These are phyloP conservation scores for Wickerhamiella sergipiensis DNA, from an alignment of 805 yeast genomes.

Conservation along the genomic window DNA sequence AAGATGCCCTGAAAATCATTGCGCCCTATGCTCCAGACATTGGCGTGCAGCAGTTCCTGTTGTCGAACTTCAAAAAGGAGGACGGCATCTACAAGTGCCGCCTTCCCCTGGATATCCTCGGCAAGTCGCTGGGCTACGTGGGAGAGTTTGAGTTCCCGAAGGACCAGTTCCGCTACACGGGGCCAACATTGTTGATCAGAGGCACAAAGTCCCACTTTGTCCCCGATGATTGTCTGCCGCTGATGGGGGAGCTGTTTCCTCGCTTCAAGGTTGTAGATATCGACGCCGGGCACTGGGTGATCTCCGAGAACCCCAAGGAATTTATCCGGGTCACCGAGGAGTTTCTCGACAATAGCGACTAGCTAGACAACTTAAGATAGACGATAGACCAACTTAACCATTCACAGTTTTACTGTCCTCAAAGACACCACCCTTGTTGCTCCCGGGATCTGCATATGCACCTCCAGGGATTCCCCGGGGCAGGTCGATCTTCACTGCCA, in stretches of 20 bases:
- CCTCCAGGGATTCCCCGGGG: too few relatives aligned
- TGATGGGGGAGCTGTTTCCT: slow-evolving; percentile 69
- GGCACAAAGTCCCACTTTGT: slow-evolving; percentile 67
- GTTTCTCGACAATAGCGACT: slow-evolving; percentile 35
- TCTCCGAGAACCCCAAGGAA: slow-evolving; percentile 71
- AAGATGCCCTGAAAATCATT: slow-evolving; percentile 56
- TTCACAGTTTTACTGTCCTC: too few relatives aligned
- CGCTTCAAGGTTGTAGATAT: slow-evolving; percentile 58
- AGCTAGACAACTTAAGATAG: not conserved
- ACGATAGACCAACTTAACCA: too few relatives aligned
- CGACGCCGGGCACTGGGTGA: slow-evolving; percentile 87
- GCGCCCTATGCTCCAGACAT: slow-evolving; percentile 45
- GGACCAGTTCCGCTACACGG: slow-evolving; percentile 39
- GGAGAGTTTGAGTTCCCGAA: slow-evolving; percentile 68
- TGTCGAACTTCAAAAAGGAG: slow-evolving; percentile 48
- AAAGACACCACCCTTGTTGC: too few relatives aligned
- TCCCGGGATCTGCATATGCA: too few relatives aligned
- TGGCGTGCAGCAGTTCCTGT: slow-evolving; percentile 59
- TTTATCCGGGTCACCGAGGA: slow-evolving; percentile 50
- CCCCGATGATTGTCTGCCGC: slow-evolving; percentile 66
- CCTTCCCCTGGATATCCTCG: slow-evolving; percentile 61
- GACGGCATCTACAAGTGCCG: slow-evolving; percentile 31
- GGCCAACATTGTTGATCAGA: slow-evolving; percentile 66
- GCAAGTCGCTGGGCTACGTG: slow-evolving; percentile 48
- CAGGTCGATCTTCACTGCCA: too few relatives aligned